Conservation (phyloP, 2,329 filamentous ascomycete species). For the Nemania diffusa region DNA sequence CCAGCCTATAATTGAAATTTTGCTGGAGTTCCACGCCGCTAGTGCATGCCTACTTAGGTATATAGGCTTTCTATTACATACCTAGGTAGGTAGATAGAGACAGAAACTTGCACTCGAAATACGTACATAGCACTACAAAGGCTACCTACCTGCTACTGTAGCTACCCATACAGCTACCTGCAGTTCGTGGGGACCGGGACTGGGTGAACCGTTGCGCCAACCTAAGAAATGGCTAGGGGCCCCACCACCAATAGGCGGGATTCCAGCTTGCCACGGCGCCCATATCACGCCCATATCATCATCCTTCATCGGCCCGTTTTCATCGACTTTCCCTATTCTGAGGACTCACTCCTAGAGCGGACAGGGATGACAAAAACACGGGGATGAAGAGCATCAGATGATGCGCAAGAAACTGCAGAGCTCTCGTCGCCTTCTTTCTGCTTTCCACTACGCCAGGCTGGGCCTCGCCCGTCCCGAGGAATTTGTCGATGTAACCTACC, state of each 20-base stretch:
- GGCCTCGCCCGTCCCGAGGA: constrained; percentile 4
- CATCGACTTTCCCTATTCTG: constrained; percentile 28
- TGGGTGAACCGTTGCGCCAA: constrained; percentile 15
- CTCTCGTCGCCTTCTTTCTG: not conserved
- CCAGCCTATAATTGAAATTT: too few relatives aligned
- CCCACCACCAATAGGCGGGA: constrained; percentile 20
- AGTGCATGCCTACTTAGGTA: too few relatives aligned
- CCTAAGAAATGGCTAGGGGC: constrained; percentile 7
- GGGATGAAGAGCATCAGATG: constrained; percentile 18
- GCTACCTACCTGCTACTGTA: too few relatives aligned
- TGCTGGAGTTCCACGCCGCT: too few relatives aligned
- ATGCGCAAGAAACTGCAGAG: constrained; percentile 9
- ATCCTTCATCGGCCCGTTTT: constrained; percentile 35
- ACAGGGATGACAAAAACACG: constrained; percentile 6
- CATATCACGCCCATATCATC: too few relatives aligned
- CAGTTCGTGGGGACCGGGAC: not conserved
- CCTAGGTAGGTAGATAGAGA: too few relatives aligned
- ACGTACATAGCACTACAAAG: too few relatives aligned
- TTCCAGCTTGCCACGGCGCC: constrained; percentile 26
- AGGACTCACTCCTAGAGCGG: not conserved
- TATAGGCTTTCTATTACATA: too few relatives aligned
- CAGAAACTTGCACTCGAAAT: too few relatives aligned
- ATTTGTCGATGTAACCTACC: constrained; percentile 31
- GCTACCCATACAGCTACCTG: not conserved
- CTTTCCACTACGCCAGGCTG: not conserved